Evolutionary conservation across 2,329 filamentous ascomycete species (phyloP).

Genomic region (Stachybotrys chlorohalonatus): DNA sequence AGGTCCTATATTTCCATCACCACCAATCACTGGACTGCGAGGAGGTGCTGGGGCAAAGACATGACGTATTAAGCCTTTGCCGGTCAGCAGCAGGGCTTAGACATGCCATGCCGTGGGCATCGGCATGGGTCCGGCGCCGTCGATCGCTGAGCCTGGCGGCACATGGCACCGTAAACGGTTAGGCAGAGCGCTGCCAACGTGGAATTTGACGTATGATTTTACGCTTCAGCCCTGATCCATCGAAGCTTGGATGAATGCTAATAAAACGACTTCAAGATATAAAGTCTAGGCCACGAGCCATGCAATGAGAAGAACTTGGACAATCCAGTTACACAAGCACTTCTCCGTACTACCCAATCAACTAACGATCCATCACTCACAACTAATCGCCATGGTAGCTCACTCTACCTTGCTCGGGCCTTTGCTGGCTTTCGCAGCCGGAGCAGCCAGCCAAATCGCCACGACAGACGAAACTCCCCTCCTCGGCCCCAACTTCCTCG

Average conservation of each 20-base stretch:
- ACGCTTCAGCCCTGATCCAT: background rate
- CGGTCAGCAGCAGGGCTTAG: too few species aligned
- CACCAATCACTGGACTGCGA: too few species aligned
- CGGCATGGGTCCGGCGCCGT: too few species aligned
- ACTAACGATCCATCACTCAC: background rate
- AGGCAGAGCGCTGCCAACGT: too few species aligned
- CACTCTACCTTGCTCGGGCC: background rate
- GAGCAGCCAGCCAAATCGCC: constrained; percentile 2
- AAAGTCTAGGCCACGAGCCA: background rate
- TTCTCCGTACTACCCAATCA: background rate
- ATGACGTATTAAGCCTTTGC: too few species aligned
- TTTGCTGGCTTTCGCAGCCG: background rate
- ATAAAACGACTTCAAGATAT: background rate
- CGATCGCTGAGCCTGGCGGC: background rate
- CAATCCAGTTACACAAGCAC: background rate
- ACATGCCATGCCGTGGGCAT: too few species aligned
- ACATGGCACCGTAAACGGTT: background rate
- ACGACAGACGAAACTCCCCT: constrained; percentile 10
- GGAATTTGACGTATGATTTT: background rate
- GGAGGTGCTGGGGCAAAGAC: too few species aligned
- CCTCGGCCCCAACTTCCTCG: constrained; percentile 10
- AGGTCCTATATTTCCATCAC: too few species aligned
- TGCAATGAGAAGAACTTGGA: background rate
- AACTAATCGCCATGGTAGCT: background rate
- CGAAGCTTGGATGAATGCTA: background rate